Percentiles rank a stretch among this genome's conserved stretches.
Conservation (phyloP, 2,329 filamentous ascomycete species). For the Aureobasidium namibiae region DNA sequence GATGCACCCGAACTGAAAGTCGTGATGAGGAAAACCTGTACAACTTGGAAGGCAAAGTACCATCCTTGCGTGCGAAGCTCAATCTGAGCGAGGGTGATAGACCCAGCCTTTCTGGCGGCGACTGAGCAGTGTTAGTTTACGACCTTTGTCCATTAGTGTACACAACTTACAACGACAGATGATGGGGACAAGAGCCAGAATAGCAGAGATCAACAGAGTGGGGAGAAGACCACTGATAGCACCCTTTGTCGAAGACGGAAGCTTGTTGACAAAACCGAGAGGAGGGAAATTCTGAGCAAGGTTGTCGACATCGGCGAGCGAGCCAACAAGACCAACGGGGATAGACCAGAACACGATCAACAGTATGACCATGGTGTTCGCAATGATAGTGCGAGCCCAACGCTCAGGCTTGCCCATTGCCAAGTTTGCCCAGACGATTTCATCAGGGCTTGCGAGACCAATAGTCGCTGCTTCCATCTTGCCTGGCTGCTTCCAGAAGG, state of each 20-base stretch:
- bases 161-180: conserved; percentile 21
- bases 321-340: conserved; percentile 37
- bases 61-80: conserved; percentile 86
- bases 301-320: conserved; percentile 37
- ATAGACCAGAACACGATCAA: conserved; percentile 40
- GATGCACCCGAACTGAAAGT: conserved; percentile 76
- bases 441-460: conserved; percentile 31
- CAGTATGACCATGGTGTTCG: conserved; percentile 31
- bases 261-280: conserved; percentile 35
- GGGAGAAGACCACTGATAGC: conserved; percentile 40
- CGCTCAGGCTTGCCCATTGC: conserved; percentile 30
- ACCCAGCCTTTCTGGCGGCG: conserved; percentile 17
- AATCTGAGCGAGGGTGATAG: conserved; percentile 37
- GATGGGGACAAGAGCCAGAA: conserved; percentile 39
- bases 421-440: conserved; percentile 37
- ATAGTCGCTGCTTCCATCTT: conserved; percentile 32
- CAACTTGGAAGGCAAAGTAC: conserved; percentile 84
- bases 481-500: conserved; percentile 18
- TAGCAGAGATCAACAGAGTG: conserved; percentile 32
- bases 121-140: conserved; percentile 20
- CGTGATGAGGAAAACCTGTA: conserved; percentile 85
- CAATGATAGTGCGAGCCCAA: conserved; percentile 23
- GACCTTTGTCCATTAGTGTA: too few species aligned
- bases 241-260: conserved; percentile 34
- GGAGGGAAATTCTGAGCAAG: conserved; percentile 31